Evolutionary conservation across 345 rosid species (phyloP).

Genomic region (Aurinia saxatilis): DNA sequence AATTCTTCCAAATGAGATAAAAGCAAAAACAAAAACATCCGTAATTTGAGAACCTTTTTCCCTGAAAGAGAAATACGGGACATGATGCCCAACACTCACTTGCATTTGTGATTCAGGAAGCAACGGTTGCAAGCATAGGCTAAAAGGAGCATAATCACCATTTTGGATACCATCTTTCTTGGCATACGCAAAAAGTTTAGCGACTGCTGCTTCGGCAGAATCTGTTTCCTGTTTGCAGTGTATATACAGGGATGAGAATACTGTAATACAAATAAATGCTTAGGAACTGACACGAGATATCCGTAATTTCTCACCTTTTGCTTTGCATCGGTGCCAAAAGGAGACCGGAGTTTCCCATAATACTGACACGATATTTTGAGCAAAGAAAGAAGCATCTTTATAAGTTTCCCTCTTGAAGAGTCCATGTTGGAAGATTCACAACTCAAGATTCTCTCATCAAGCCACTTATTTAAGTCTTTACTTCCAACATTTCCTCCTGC

Average conservation of each 20-base stretch:
- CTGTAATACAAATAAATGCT: background rate
- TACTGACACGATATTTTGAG: slow-evolving; percentile 86
- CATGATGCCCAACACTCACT: slow-evolving; percentile 38
- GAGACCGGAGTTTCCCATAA: slow-evolving; percentile 95
- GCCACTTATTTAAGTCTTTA: slow-evolving; percentile 92
- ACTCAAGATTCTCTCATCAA: slow-evolving; percentile 68
- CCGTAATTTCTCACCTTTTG: slow-evolving; percentile 43
- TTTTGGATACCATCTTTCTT: slow-evolving; percentile 52
- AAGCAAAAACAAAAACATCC: background rate
- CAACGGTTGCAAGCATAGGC: slow-evolving; percentile 68
- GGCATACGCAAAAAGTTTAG: slow-evolving; percentile 80
- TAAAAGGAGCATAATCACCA: slow-evolving; percentile 42
- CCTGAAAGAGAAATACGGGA: background rate
- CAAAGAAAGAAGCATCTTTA: slow-evolving; percentile 75
- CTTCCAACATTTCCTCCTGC: slow-evolving; percentile 87
- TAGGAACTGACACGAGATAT: background rate
- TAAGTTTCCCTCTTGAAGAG: slow-evolving; percentile 46
- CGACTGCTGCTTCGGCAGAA: slow-evolving; percentile 87
- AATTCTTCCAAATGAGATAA: slow-evolving; percentile 2
- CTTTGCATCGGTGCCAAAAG: slow-evolving; percentile 65
- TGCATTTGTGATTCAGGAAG: slow-evolving; percentile 84
- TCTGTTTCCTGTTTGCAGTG: slow-evolving; percentile 57
- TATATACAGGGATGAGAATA: background rate
- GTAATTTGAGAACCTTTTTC: background rate
- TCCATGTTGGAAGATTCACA: slow-evolving; percentile 60